Percentiles rank a stretch among this genome's conserved stretches.
These are phyloP conservation scores for Microcyclospora pomicola DNA, from an alignment of 2,329 filamentous ascomycete species.

Conservation along the genomic window DNA sequence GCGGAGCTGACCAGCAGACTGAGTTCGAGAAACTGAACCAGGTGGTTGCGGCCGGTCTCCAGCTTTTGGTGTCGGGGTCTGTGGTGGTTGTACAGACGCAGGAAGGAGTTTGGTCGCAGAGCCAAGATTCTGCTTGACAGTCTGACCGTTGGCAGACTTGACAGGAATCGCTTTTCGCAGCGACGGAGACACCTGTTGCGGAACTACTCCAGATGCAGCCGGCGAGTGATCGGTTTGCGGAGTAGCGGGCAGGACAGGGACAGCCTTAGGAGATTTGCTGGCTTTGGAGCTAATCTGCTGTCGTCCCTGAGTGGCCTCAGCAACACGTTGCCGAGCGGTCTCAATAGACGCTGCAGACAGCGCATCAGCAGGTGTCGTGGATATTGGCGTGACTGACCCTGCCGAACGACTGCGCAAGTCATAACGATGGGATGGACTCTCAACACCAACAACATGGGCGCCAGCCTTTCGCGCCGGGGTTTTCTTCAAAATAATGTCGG, in stretches of 20 bases:
- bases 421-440: slow-evolving; percentile 1
- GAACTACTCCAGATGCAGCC: neutral
- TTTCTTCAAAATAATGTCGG: slow-evolving; percentile 13
- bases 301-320: slow-evolving; percentile 2
- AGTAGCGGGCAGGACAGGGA: neutral
- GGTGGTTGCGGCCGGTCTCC: neutral
- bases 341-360: slow-evolving; percentile 1
- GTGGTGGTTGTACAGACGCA: slow-evolving; percentile 7
- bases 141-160: neutral
- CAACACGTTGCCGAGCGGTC: slow-evolving; percentile 3
- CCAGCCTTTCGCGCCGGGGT: slow-evolving; percentile 26
- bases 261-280: too few relatives aligned
- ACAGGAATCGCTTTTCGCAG: slow-evolving; percentile 1
- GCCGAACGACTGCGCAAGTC: slow-evolving; percentile 1
- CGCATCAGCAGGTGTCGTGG: neutral
- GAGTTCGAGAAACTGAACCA: too few relatives aligned
- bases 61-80: neutral
- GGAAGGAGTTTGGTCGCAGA: slow-evolving; percentile 2
- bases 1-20: neutral
- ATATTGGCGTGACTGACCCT: neutral
- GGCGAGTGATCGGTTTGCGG: slow-evolving; percentile 1
- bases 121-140: neutral
- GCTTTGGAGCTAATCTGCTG: too few relatives aligned
- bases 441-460: slow-evolving; percentile 12
- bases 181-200: too few relatives aligned